Conservation (phyloP, 352 stramenopile genomes). For the Globisporangium nagaii region DNA sequence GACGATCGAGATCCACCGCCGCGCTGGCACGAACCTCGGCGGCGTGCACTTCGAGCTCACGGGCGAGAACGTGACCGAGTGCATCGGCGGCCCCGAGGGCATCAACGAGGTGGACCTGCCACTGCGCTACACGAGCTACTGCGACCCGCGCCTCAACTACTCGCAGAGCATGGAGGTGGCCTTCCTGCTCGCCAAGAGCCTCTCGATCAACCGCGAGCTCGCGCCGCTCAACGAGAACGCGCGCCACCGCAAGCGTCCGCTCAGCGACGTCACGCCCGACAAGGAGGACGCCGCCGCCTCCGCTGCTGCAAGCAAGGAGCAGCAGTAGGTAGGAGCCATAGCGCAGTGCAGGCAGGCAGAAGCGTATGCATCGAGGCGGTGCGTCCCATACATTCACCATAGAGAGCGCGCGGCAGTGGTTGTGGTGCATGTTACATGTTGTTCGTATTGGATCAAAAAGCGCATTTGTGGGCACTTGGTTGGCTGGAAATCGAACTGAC, state of each 20-base stretch:
- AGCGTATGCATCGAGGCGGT: too few relatives aligned
- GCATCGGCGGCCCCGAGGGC: constrained; percentile 93
- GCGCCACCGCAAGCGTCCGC: constrained; percentile 47
- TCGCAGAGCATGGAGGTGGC: constrained; percentile 97
- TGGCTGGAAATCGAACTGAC: too few relatives aligned
- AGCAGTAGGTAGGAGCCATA: background rate
- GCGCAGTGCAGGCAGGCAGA: background rate
- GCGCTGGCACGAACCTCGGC: constrained; percentile 91
- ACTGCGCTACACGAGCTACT: constrained; percentile 95
- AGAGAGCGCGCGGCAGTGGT: too few relatives aligned
- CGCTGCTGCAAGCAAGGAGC: background rate
- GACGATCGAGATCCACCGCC: constrained; percentile 97
- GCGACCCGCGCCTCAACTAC: constrained; percentile 98
- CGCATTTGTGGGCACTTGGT: too few relatives aligned
- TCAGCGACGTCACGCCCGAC: constrained; percentile 10
- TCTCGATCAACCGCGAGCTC: constrained; percentile 63
- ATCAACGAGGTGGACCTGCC: constrained; percentile 92
- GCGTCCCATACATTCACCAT: too few relatives aligned
- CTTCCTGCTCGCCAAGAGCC: constrained; percentile 94
- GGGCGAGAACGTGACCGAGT: constrained; percentile 99
- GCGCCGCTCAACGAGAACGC: constrained; percentile 58
- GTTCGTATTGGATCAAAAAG: too few relatives aligned
- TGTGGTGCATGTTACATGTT: too few relatives aligned
- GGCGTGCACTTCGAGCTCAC: constrained; percentile 98
- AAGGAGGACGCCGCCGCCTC: background rate